Base-by-base conservation (phyloP, 352 stramenopile species). In the Pythium brassicae region DNA sequence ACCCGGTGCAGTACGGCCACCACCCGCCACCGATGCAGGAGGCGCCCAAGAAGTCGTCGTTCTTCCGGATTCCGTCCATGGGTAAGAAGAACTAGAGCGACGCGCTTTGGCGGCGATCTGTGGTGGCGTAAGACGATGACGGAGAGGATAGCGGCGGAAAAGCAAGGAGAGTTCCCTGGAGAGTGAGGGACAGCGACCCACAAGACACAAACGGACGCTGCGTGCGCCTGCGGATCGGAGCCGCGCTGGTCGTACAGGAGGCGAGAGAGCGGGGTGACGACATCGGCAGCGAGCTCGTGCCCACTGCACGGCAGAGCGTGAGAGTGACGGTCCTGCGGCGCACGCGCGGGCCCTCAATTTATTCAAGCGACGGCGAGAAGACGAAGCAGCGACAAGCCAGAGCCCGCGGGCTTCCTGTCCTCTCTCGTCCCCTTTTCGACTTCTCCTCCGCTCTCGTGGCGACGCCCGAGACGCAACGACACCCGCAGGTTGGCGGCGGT, bases 51-150 rank as follows among this genome's bases (percentile, higher is more conserved):
- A 83, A 83, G 40, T 87, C 78, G 53, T 83, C 74, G 39, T 82
- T 85, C 52, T 89, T 89, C 68, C 72, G 77, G 14, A 62, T 92
- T 26, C 81, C 81, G 19, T 66, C 75, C 52, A 71, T 80, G 35
- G 76, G 79, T 67, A 86, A 86, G 67, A 92, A 88, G 69, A 88
- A 87, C 66, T 89, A 81, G 44, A n/a, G 17, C 0, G 5, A 8
- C n/a, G n/a, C n/a, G n/a, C n/a, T n/a, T n/a, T 17, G 20, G 4
- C n/a, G n/a, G 42, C 32, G 6, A 37, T n/a, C 2, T n/a, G 17
- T 44, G 37, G 37, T 7, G 37, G 7, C 15, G 17, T n/a, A n/a
- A n/a, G n/a, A n/a, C n/a, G n/a, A n/a, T n/a, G 17, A 44, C 7
- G 15, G 37, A 43, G 10, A 17, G 34, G 9, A 39, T n/a, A n/a